phyloP scores from a whole-genome alignment of 1,139 yeast genomes.

The Magnusiomyces paraingens region DNA sequence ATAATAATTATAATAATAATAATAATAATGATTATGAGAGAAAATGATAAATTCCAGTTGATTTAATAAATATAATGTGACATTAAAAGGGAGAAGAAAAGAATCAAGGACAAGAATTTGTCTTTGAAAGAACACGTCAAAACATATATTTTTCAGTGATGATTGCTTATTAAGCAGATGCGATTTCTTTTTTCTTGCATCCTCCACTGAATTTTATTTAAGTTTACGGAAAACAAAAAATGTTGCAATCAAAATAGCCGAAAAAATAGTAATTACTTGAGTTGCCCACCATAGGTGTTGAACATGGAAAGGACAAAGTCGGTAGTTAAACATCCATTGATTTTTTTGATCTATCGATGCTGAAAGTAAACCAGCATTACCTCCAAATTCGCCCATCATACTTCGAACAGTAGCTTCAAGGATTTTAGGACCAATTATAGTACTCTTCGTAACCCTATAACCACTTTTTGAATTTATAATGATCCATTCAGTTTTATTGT shows the following conservation, averaged over 20 bases:
- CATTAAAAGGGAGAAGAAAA: conserved; percentile 1
- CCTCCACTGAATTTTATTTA: no score
- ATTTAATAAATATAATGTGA: background rate
- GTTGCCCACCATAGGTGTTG: conserved; percentile 97
- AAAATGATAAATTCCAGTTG: no score
- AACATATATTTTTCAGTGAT: no score
- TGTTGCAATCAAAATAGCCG: background rate
- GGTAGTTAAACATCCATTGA: conserved; percentile 61
- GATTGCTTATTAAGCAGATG: no score
- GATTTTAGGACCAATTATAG: conserved; percentile 37
- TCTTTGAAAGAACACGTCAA: no score
- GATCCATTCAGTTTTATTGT: background rate
- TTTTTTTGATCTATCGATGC: conserved; percentile 48
- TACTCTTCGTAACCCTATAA: background rate
- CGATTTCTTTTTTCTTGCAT: no score
- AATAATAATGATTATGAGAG: no score
- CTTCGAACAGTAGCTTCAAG: conserved; percentile 82
- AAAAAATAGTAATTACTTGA: conserved; percentile 41
- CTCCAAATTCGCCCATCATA: conserved; percentile 95
- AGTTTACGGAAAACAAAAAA: no score
- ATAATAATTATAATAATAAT: no score
- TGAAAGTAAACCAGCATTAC: conserved; percentile 77
- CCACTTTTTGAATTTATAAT: no score
- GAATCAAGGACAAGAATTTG: background rate
- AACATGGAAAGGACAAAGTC: conserved; percentile 72